phyloP scores from a whole-genome alignment of 495 filamentous ascomycete species.

The Neurospora sp. region DNA sequence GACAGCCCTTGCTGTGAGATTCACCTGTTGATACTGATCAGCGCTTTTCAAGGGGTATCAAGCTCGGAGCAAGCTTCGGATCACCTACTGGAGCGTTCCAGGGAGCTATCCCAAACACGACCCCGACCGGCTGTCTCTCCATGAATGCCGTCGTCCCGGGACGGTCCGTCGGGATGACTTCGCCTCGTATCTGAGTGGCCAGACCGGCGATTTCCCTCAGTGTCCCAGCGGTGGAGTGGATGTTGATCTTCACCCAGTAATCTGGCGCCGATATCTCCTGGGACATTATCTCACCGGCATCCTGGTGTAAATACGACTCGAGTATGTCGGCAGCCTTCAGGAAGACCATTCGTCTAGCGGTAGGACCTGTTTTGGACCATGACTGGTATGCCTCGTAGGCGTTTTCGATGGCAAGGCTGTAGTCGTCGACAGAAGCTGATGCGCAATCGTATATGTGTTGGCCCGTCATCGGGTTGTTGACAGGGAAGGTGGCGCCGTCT shows the following conservation, averaged over 20 bases:
- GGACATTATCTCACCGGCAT: constrained; percentile 45
- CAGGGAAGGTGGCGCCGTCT: constrained; percentile 47
- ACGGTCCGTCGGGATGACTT: constrained; percentile 21
- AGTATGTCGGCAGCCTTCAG: constrained; percentile 58
- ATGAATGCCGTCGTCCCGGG: constrained; percentile 20
- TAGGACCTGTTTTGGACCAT: constrained; percentile 52
- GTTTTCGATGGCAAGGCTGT: constrained; percentile 44
- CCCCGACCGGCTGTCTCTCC: constrained; percentile 20
- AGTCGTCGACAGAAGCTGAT: constrained; percentile 49
- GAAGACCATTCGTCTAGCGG: constrained; percentile 52
- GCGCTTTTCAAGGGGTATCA: constrained; percentile 1
- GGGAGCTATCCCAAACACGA: constrained; percentile 27
- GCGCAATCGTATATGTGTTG: constrained; percentile 46
- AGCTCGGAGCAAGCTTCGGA: constrained; percentile 10
- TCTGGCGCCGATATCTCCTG: constrained; percentile 28
- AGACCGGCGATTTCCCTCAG: constrained; percentile 56
- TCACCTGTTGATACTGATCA: constrained; percentile 28
- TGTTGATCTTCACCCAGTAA: constrained; percentile 38
- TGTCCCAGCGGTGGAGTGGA: constrained; percentile 39
- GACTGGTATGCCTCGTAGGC: constrained; percentile 53
- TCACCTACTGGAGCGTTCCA: constrained; percentile 25
- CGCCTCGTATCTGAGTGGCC: constrained; percentile 26
- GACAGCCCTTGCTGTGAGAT: constrained; percentile 51
- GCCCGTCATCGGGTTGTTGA: constrained; percentile 49
- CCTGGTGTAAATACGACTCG: constrained; percentile 45